phyloP scores from a whole-genome alignment of 2,329 filamentous ascomycete genomes.

The Dryadomyces quercus-mongolicae region DNA sequence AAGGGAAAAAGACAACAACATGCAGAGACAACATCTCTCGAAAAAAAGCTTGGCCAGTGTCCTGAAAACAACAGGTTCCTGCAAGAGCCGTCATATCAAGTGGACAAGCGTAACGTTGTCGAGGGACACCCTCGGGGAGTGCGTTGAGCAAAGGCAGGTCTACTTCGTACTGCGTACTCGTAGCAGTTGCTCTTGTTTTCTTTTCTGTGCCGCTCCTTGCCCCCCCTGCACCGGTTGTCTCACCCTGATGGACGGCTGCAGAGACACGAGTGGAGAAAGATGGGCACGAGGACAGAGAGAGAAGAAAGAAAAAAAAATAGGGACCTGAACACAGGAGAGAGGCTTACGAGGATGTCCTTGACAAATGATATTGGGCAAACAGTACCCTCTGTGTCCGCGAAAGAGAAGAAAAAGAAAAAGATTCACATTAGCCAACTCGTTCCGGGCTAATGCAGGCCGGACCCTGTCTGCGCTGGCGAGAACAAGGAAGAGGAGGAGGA shows the following conservation, averaged over 20 bases:
- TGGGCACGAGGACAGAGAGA: not conserved
- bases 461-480: not conserved
- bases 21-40: not conserved
- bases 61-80: not conserved
- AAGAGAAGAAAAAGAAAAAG: not conserved
- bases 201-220: not conserved
- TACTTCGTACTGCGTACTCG: no score
- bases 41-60: no score
- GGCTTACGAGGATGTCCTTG: constrained; percentile 6
- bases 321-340: not conserved
- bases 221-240: not conserved
- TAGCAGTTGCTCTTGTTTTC: not conserved
- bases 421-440: not conserved
- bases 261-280: not conserved
- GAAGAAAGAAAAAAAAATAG: not conserved
- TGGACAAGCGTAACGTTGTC: not conserved
- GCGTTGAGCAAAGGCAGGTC: no score
- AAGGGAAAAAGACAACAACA: not conserved
- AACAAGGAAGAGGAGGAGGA: not conserved
- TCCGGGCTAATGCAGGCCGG: not conserved
- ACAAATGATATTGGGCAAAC: constrained; percentile 6
- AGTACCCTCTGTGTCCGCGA: not conserved
- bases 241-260: not conserved
- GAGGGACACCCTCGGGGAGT: no score
- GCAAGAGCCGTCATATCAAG: not conserved